Base-by-base conservation (phyloP, 2,329 filamentous ascomycete genomes). In the Daldinia sp. region DNA sequence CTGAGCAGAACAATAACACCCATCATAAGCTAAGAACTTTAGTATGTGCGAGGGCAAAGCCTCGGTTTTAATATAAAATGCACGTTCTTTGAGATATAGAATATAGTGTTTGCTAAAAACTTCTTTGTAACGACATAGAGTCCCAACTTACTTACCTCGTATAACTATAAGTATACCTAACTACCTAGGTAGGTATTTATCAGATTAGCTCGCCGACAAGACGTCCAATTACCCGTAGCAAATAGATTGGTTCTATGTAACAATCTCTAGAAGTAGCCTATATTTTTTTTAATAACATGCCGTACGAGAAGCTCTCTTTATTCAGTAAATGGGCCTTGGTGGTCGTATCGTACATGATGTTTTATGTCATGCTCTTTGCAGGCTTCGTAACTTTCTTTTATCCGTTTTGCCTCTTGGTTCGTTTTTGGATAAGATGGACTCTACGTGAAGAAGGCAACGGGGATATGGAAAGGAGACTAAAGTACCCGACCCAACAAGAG, bases 311-410 rank as follows among this genome's bases (percentile, higher is more conserved):
- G 1, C 26, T 51, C 18, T 18, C 46, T 51, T 51, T 51, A 51
- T 33, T 30, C 15, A 9, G 13, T 15, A 51, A 51, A 51, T 33
- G 46, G 46, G 15, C 28, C 13, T 33, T 51, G 7, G 26, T 51
- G 7, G 26, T n/a, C 26, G 33, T 51, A 13, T 51, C 46, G 15
- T 51, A 30, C 15, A 26, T 51, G 13, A 51, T 51, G 28, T 51
- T 51, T 18, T 51, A 33, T 51, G 18, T 51, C 26, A 51, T 51
- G 46, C n/a, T 51, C 33, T 51, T 51, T 7, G n/a, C 46, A n/a
- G 46, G 46, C 26, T 51, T 51, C 28, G 6, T 51, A n/a, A 18
- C 15, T 30, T 33, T 51, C 6, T 30, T 33, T 51, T 51, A 51
- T 33, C 26, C 46, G 15, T 51, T 26, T 33, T 51, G 28, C 46